phyloP scores from a whole-genome alignment of 805 yeast genomes.

The Wickerhamiella qilinensis region DNA sequence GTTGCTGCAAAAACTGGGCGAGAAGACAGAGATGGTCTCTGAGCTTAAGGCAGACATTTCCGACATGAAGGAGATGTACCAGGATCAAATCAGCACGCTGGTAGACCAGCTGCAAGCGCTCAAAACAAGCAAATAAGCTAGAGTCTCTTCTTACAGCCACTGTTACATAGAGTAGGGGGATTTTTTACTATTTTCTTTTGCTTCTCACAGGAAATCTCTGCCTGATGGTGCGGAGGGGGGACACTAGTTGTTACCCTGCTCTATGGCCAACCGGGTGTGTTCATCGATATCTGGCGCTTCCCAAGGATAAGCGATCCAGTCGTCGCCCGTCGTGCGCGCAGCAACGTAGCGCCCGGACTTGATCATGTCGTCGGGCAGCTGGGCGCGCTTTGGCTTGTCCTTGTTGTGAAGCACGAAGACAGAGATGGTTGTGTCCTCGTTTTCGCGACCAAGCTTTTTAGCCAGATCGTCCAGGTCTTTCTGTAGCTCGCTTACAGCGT shows the following conservation, averaged over 20 bases:
- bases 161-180: background rate
- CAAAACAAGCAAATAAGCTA: too few relatives aligned
- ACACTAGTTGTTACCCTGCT: conserved; percentile 46
- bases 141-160: background rate
- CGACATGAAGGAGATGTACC: conserved; percentile 74
- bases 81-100: conserved; percentile 76
- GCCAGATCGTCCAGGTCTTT: conserved; percentile 51
- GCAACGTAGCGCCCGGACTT: conserved; percentile 50
- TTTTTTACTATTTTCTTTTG: too few relatives aligned
- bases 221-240: too few relatives aligned
- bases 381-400: conserved; percentile 64
- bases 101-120: conserved; percentile 39
- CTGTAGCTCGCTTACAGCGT: conserved; percentile 62
- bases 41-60: conserved; percentile 78
- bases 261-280: conserved; percentile 48
- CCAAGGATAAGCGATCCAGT: conserved; percentile 88
- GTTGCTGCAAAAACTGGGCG: conserved; percentile 54
- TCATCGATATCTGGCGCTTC: conserved; percentile 67
- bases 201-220: too few relatives aligned
- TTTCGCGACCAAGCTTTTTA: conserved; percentile 36
- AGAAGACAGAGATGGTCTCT: conserved; percentile 69
- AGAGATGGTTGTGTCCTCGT: conserved; percentile 50
- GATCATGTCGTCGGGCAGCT: conserved; percentile 47
- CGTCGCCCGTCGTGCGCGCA: conserved; percentile 59
- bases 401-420: conserved; percentile 77